Evolutionary conservation across 2,329 filamentous ascomycete genomes (phyloP).

Genomic region (Fusarium sp.): DNA sequence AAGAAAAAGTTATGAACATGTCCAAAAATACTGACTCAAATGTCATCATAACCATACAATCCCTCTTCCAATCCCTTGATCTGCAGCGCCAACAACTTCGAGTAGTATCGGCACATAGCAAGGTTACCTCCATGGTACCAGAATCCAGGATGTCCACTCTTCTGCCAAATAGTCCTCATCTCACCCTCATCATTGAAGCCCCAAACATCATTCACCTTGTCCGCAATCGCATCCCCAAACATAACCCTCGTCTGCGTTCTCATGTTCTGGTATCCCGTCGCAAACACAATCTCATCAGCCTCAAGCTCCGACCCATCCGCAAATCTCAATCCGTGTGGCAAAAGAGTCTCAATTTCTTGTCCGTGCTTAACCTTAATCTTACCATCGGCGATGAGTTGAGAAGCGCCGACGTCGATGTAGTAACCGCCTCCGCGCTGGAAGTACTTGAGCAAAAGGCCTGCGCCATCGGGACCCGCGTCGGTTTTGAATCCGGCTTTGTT

Average conservation of each 20-base stretch:
- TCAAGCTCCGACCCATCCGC: conserved; percentile 67
- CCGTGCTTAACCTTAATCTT: conserved; percentile 73
- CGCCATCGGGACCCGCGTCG: conserved; percentile 67
- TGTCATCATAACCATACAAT: conserved; percentile 50
- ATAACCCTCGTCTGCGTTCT: conserved; percentile 69
- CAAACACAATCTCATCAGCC: conserved; percentile 73
- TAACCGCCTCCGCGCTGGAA: conserved; percentile 75
- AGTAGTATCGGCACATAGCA: conserved; percentile 71
- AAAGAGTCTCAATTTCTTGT: conserved; percentile 64
- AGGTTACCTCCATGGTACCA: conserved; percentile 76
- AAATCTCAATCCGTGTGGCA: conserved; percentile 58
- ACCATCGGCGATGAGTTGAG: conserved; percentile 70
- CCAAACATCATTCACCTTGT: conserved; percentile 70
- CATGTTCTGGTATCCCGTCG: conserved; percentile 78
- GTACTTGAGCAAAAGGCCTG: conserved; percentile 72
- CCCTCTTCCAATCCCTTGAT: conserved; percentile 61
- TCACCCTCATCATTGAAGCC: conserved; percentile 70
- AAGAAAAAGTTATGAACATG: neutral
- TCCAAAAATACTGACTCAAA: neutral
- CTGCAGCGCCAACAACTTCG: conserved; percentile 64
- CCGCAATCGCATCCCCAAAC: conserved; percentile 71
- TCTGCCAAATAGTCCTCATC: conserved; percentile 67
- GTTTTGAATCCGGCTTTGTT: conserved; percentile 69
- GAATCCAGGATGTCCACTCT: conserved; percentile 71
- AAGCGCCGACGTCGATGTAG: conserved; percentile 76